These are phyloP conservation scores for Solanum appendiculatum DNA, from an alignment of 257 asterid species.

Conservation along the genomic window DNA sequence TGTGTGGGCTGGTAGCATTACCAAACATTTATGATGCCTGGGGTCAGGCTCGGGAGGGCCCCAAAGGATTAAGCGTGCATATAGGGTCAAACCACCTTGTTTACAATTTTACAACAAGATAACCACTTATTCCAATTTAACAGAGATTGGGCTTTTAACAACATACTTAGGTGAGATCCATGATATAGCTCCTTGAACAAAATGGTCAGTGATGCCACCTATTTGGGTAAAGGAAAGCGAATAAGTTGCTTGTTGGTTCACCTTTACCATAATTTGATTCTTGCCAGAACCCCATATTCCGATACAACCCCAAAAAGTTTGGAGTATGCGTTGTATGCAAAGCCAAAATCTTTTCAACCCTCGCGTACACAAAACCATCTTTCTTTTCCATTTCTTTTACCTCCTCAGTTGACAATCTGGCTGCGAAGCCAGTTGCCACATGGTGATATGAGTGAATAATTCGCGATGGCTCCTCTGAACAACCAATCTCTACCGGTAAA, in stretches of 20 bases:
- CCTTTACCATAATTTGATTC: slow-evolving; percentile 15
- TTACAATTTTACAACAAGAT: not conserved
- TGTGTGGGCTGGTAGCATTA: not conserved
- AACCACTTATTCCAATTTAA: not conserved
- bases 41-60: not conserved
- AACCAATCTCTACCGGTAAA: not conserved
- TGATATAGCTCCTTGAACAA: slow-evolving; percentile 12
- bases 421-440: slow-evolving; percentile 12
- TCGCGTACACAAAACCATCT: slow-evolving; percentile 4
- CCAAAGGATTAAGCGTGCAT: not conserved
- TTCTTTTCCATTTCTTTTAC: slow-evolving; percentile 11
- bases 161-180: slow-evolving; percentile 13
- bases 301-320: slow-evolving; percentile 8
- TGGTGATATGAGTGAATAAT: slow-evolving; percentile 8
- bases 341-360: not conserved
- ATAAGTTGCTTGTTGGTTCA: slow-evolving; percentile 4
- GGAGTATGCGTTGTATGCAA: slow-evolving; percentile 13
- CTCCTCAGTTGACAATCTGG: not conserved
- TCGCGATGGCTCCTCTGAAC: not conserved
- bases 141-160: slow-evolving; percentile 16
- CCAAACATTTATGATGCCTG: too few species aligned
- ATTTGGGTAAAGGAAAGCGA: slow-evolving; percentile 4
- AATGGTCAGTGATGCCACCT: not conserved
- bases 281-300: slow-evolving; percentile 3
- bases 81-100: too few species aligned